These are phyloP conservation scores for Plasmopara halstedii DNA, from an alignment of 352 stramenopile genomes.

Conservation along the genomic window DNA sequence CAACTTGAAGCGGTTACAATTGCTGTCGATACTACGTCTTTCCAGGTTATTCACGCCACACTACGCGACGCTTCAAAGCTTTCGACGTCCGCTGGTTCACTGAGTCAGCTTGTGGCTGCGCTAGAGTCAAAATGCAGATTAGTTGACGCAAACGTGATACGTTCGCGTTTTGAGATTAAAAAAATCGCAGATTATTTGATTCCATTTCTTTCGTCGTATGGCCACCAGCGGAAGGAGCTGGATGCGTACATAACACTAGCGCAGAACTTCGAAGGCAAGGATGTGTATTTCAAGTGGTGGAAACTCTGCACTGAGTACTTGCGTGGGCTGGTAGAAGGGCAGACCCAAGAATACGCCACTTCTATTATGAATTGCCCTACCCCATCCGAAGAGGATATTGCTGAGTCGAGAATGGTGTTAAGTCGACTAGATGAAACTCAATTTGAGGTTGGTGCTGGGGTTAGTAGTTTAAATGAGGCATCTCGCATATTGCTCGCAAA, in stretches of 20 bases:
- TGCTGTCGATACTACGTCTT: conserved; percentile 16
- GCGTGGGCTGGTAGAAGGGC: background rate
- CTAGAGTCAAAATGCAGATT: conserved; percentile 23
- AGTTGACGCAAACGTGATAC: conserved; percentile 28
- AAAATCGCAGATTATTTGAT: conserved; percentile 19
- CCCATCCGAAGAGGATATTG: conserved; percentile 13
- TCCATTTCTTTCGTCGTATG: conserved; percentile 35
- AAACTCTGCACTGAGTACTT: conserved; percentile 23
- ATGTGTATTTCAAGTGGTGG: conserved; percentile 47
- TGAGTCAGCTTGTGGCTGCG: conserved; percentile 15
- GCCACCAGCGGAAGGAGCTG: conserved; percentile 25
- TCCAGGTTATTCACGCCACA: conserved; percentile 11
- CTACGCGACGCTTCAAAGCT: conserved; percentile 8
- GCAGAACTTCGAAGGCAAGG: conserved; percentile 14
- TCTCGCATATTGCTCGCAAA: conserved; percentile 8
- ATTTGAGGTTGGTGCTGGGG: background rate
- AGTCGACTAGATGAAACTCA: conserved; percentile 5
- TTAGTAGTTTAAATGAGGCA: background rate
- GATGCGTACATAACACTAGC: conserved; percentile 27
- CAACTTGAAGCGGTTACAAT: conserved; percentile 8
- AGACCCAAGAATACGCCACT: conserved; percentile 1
- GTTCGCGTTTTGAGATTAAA: conserved; percentile 21
- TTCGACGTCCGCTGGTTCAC: conserved; percentile 5
- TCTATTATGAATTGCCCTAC: background rate
- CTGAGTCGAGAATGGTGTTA: conserved; percentile 16